Conservation (phyloP, 1,139 yeast species). For the Nakaseomyces bracarensis region DNA sequence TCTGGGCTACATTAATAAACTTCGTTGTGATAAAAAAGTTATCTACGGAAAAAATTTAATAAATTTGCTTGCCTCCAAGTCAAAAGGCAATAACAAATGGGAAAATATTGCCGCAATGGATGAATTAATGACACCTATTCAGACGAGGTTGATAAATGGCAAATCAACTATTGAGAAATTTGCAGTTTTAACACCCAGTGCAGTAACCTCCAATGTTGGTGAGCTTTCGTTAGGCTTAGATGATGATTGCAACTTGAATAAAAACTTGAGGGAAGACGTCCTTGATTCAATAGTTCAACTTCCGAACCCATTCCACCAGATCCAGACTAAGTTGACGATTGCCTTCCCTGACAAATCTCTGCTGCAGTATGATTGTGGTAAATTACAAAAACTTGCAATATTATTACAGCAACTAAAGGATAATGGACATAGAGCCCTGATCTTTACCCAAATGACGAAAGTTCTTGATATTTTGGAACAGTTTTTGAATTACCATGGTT, state of each 20-base stretch:
- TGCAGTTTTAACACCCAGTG: slow-evolving; percentile 84
- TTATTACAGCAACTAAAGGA: slow-evolving; percentile 70
- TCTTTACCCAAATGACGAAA: slow-evolving; percentile 97
- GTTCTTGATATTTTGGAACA: slow-evolving; percentile 90
- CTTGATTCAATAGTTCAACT: slow-evolving; percentile 37
- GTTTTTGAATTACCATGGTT: slow-evolving; percentile 89
- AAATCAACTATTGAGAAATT: slow-evolving; percentile 57
- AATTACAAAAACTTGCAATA: slow-evolving; percentile 73
- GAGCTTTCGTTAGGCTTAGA: slow-evolving; percentile 37
- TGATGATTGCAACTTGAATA: slow-evolving; percentile 18
- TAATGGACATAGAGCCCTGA: slow-evolving; percentile 86
- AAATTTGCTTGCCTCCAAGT: slow-evolving; percentile 24
- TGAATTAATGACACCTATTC: slow-evolving; percentile 32
- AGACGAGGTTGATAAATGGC: slow-evolving; percentile 34
- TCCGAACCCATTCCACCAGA: slow-evolving; percentile 65
- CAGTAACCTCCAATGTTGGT: slow-evolving; percentile 68
- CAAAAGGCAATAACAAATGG: not conserved
- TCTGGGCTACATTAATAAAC: slow-evolving; percentile 51
- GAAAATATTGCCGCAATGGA: slow-evolving; percentile 13
- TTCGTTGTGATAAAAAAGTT: slow-evolving; percentile 52
- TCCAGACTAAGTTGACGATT: slow-evolving; percentile 81
- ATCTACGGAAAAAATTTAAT: slow-evolving; percentile 46
- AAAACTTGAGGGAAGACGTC: slow-evolving; percentile 32
- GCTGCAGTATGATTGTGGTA: slow-evolving; percentile 94
- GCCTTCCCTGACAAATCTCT: slow-evolving; percentile 94